Evolutionary conservation across 179 eudicot genomes (phyloP).

Genomic region (Camellia oleifera): DNA sequence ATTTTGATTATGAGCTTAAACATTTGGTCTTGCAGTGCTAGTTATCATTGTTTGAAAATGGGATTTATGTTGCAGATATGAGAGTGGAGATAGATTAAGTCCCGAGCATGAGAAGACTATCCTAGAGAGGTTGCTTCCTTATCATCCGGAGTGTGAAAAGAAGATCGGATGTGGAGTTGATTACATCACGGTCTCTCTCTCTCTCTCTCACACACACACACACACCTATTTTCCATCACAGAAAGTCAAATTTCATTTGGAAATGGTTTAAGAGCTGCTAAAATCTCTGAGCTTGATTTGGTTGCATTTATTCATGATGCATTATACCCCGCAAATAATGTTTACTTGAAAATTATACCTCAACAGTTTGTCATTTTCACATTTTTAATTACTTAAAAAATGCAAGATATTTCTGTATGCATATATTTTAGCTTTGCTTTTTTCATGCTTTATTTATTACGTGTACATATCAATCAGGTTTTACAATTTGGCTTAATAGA

Average conservation of each 20-base stretch:
- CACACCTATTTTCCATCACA: background rate
- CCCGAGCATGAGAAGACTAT: conserved; percentile 80
- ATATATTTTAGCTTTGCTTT: no score
- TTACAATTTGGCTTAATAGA: no score
- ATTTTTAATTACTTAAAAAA: no score
- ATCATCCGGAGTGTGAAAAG: conserved; percentile 76
- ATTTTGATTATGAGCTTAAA: background rate
- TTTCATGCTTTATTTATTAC: no score
- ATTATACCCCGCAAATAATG: background rate
- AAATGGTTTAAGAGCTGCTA: background rate
- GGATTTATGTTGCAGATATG: conserved; percentile 48
- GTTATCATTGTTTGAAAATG: background rate
- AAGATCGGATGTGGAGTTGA: conserved; percentile 86
- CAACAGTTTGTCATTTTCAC: background rate
- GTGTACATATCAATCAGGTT: no score
- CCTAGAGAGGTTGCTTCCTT: conserved; percentile 74
- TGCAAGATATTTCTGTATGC: no score
- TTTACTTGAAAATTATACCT: background rate
- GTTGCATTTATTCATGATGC: background rate
- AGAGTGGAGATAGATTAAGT: conserved; percentile 67
- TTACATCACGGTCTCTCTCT: conserved; percentile 65
- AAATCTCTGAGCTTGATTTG: background rate
- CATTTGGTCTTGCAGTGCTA: background rate
- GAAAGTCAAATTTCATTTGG: background rate
- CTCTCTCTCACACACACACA: conserved; percentile 16